phyloP scores from a whole-genome alignment of 78 protist genomes.

The Dictyostelium brefeldianum region DNA sequence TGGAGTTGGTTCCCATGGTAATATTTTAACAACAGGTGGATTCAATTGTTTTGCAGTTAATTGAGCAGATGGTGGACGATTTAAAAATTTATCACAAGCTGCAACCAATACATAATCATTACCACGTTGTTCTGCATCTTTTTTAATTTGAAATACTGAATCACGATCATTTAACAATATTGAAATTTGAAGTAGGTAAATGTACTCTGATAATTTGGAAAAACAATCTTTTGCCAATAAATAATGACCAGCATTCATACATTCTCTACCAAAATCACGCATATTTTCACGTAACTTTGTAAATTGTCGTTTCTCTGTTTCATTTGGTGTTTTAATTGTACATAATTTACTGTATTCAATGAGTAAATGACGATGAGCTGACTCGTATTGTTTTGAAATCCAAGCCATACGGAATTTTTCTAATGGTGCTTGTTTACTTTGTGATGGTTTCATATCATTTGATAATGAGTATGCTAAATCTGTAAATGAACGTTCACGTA shows the following conservation, averaged over 20 bases:
- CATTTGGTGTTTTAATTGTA: neutral
- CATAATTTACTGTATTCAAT: slow-evolving; percentile 1
- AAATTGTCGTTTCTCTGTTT: slow-evolving; percentile 35
- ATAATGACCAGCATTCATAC: slow-evolving; percentile 77
- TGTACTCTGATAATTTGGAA: neutral
- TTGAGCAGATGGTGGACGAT: neutral
- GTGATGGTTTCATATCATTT: slow-evolving; percentile 47
- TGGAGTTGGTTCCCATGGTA: slow-evolving; percentile 70
- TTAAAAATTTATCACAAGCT: slow-evolving; percentile 49
- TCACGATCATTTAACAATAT: slow-evolving; percentile 53
- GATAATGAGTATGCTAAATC: slow-evolving; percentile 57
- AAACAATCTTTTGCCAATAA: slow-evolving; percentile 56
- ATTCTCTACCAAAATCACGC: slow-evolving; percentile 70
- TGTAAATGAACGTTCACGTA: slow-evolving; percentile 41
- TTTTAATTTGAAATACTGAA: neutral
- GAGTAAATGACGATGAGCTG: slow-evolving; percentile 29
- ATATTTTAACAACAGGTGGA: slow-evolving; percentile 69
- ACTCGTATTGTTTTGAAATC: slow-evolving; percentile 54
- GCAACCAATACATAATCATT: slow-evolving; percentile 12
- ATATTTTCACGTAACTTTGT: slow-evolving; percentile 36
- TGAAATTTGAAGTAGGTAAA: slow-evolving; percentile 54
- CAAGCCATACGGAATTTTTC: slow-evolving; percentile 72
- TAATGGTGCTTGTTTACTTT: slow-evolving; percentile 26
- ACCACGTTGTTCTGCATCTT: slow-evolving; percentile 6
- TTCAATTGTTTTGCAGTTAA: neutral